These are phyloP conservation scores for Nicotiana tomentosiformis DNA, from an alignment of 257 asterid genomes.

Conservation along the genomic window DNA sequence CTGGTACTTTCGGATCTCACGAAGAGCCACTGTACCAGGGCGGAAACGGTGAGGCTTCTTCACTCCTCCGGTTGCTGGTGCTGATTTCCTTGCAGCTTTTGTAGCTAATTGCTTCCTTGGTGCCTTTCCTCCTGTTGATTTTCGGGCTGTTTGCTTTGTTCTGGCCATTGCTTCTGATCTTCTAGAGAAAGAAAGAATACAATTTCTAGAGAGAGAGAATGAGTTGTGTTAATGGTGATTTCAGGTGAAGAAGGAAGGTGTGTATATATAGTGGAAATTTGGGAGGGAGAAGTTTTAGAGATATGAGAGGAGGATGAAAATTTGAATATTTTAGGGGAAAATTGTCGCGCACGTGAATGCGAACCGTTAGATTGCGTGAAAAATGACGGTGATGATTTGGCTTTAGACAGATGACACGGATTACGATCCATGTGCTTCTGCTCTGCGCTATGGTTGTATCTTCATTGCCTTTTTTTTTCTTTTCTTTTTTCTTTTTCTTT, in stretches of 20 bases:
- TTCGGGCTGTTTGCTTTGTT: neutral
- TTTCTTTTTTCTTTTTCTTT: too few relatives aligned
- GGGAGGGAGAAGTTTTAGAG: neutral
- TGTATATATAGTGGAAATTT: neutral
- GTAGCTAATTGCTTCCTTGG: neutral
- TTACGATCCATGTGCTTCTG: neutral
- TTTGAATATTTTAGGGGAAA: neutral
- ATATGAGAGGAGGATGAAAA: neutral
- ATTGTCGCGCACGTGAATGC: too few relatives aligned
- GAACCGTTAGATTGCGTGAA: neutral
- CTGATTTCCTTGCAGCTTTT: neutral
- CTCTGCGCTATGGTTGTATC: neutral
- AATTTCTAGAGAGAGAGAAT: neutral
- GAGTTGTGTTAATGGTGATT: neutral
- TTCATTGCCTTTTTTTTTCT: too few relatives aligned
- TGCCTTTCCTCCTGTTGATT: neutral
- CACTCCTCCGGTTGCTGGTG: neutral
- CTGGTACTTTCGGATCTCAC: slow-evolving; percentile 6
- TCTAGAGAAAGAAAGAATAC: neutral
- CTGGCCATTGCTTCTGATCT: neutral
- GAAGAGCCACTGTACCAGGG: slow-evolving; percentile 1
- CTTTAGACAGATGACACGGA: neutral
- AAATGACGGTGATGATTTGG: neutral
- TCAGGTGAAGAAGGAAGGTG: neutral
- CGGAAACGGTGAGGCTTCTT: slow-evolving; percentile 6